Conservation (phyloP, 2,329 filamentous ascomycete genomes). For the Cytospora schulzeri region DNA sequence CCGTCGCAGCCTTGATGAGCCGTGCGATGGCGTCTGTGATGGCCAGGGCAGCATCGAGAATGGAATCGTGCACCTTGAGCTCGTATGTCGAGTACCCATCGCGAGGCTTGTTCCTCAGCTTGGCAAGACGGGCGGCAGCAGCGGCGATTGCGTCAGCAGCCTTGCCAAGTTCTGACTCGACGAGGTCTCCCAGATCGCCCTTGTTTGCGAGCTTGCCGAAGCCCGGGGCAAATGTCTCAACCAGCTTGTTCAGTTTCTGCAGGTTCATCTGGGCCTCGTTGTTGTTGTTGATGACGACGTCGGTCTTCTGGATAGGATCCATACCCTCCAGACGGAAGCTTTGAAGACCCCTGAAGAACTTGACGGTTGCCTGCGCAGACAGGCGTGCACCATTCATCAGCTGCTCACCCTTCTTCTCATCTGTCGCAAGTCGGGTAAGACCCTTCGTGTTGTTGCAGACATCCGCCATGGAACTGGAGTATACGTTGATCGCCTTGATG, state of each 20-base stretch:
- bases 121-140: constrained; percentile 83
- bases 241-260: constrained; percentile 89
- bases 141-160: constrained; percentile 95
- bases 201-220: constrained; percentile 77
- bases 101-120: constrained; percentile 93
- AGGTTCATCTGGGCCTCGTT: constrained; percentile 94
- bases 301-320: constrained; percentile 88
- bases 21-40: constrained; percentile 93
- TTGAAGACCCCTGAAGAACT: constrained; percentile 92
- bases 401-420: constrained; percentile 91
- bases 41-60: constrained; percentile 87
- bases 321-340: constrained; percentile 92
- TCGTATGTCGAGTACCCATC: constrained; percentile 96
- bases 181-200: constrained; percentile 89
- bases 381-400: constrained; percentile 80
- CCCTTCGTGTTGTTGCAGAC: constrained; percentile 97
- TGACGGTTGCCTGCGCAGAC: constrained; percentile 83
- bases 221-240: constrained; percentile 88
- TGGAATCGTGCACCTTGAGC: constrained; percentile 92
- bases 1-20: constrained; percentile 92
- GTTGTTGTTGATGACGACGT: constrained; percentile 96
- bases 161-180: constrained; percentile 88
- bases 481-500: constrained; percentile 89
- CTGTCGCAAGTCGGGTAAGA: constrained; percentile 85
- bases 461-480: constrained; percentile 87